Percentiles rank a stretch among this genome's conserved stretches.
phyloP scores from a whole-genome alignment of 352 stramenopile genomes.

The Pythium dissimile region DNA sequence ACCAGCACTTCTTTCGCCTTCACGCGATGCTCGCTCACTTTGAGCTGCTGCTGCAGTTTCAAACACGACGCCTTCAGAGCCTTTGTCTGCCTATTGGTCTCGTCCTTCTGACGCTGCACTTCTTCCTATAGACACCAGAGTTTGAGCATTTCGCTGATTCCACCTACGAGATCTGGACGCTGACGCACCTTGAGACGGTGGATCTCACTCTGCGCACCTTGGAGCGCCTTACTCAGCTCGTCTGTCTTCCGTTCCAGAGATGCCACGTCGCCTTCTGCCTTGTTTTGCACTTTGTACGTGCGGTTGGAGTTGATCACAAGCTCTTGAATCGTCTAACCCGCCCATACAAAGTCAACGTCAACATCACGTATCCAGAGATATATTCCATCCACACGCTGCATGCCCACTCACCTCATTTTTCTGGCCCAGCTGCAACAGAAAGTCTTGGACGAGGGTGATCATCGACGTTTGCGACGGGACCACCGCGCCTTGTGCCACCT shows the following conservation, averaged over 20 bases:
- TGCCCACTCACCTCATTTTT: conserved; percentile 59
- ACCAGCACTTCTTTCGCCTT: conserved; percentile 83
- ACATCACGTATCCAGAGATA: neutral
- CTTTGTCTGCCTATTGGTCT: conserved; percentile 44
- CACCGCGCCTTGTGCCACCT: neutral
- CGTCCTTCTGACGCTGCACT: conserved; percentile 45
- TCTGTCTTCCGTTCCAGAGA: conserved; percentile 52
- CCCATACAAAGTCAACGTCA: neutral
- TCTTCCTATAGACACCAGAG: conserved; percentile 29
- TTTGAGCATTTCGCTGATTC: neutral
- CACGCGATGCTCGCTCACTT: conserved; percentile 83
- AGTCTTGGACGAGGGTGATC: conserved; percentile 59
- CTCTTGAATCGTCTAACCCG: conserved; percentile 68
- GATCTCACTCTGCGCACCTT: conserved; percentile 52
- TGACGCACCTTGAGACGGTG: conserved; percentile 45
- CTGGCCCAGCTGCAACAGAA: conserved; percentile 49
- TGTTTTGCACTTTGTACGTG: conserved; percentile 47
- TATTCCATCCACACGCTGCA: neutral
- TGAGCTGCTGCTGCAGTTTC: conserved; percentile 79
- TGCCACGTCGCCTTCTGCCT: conserved; percentile 39
- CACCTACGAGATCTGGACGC: neutral
- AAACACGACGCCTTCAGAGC: conserved; percentile 57
- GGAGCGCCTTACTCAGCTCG: conserved; percentile 34
- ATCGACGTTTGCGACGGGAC: conserved; percentile 47
- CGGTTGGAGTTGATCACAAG: conserved; percentile 66